Evolutionary conservation across 2,329 filamentous ascomycete genomes (phyloP).

Genomic region (Fusarium nurragi): DNA sequence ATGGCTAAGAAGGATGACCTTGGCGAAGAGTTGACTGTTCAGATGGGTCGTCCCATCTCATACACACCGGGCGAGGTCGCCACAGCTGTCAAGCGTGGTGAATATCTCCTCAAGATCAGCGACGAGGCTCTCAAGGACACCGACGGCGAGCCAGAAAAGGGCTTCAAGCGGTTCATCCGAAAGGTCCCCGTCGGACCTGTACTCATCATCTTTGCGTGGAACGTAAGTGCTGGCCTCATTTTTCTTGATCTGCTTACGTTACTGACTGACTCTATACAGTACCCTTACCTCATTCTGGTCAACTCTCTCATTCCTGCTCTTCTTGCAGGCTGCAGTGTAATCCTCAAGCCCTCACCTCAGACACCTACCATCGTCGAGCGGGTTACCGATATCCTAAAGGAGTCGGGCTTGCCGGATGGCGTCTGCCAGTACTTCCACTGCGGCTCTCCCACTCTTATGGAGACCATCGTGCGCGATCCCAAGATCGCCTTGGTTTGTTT

Average conservation of each 20-base stretch:
- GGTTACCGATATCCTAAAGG: conserved; percentile 76
- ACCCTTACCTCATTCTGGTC: conserved; percentile 91
- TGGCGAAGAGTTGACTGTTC: conserved; percentile 84
- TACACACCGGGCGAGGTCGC: conserved; percentile 85
- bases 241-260: not conserved
- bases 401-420: conserved; percentile 82
- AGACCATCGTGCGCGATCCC: conserved; percentile 80
- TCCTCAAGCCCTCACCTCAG: conserved; percentile 94
- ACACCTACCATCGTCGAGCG: conserved; percentile 93
- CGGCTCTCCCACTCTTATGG: conserved; percentile 79
- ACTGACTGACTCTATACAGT: conserved; percentile 62
- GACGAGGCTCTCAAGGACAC: conserved; percentile 82
- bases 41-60: conserved; percentile 94
- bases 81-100: conserved; percentile 84
- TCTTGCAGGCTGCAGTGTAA: conserved; percentile 87
- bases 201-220: conserved; percentile 94
- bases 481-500: conserved; percentile 87
- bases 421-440: conserved; percentile 94
- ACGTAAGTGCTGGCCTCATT: conserved; percentile 66
- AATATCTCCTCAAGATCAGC: conserved; percentile 87
- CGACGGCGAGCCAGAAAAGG: conserved; percentile 82
- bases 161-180: conserved; percentile 89
- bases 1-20: conserved; percentile 79
- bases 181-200: conserved; percentile 90
- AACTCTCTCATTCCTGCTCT: conserved; percentile 95